These are phyloP conservation scores for Hypoxylon sp. DNA, from an alignment of 2,329 filamentous ascomycete species.

Conservation along the genomic window DNA sequence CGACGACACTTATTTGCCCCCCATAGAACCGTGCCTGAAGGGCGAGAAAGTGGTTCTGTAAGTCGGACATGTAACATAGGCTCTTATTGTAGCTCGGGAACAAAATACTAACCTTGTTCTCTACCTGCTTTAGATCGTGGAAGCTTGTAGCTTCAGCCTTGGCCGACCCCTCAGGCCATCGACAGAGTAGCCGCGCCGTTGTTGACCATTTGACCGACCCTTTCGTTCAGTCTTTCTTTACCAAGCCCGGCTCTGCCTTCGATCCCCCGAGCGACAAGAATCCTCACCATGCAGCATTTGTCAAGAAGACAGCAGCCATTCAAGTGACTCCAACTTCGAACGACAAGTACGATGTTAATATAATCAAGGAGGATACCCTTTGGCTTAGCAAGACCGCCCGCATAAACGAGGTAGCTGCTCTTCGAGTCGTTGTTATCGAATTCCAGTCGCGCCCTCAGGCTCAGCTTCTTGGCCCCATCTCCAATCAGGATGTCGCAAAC, in stretches of 20 bases:
- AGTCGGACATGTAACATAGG: constrained; percentile 52
- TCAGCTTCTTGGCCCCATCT: constrained; percentile 77
- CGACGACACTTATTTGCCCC: constrained; percentile 81
- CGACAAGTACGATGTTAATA: constrained; percentile 76
- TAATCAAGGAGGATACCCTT: constrained; percentile 84
- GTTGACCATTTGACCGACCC: constrained; percentile 77
- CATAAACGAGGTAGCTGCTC: constrained; percentile 83
- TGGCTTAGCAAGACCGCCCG: constrained; percentile 85
- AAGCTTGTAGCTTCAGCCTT: constrained; percentile 68
- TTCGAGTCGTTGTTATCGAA: constrained; percentile 85
- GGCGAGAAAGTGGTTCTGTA: constrained; percentile 85
- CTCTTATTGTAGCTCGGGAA: not conserved
- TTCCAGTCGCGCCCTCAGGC: constrained; percentile 82
- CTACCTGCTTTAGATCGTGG: constrained; percentile 64
- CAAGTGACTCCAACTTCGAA: constrained; percentile 78
- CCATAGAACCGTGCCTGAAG: constrained; percentile 85
- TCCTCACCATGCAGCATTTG: constrained; percentile 77
- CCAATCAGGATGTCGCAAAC: constrained; percentile 81
- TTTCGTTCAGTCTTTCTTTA: constrained; percentile 75
- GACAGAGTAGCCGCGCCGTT: constrained; percentile 66
- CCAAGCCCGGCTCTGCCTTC: constrained; percentile 76
- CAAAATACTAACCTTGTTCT: constrained; percentile 18
- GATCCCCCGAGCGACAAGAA: constrained; percentile 63
- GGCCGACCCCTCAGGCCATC: constrained; percentile 67
- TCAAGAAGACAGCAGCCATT: constrained; percentile 88